phyloP scores from a whole-genome alignment of 2,329 filamentous ascomycete genomes.

The Cercospora zeae-maydis region DNA sequence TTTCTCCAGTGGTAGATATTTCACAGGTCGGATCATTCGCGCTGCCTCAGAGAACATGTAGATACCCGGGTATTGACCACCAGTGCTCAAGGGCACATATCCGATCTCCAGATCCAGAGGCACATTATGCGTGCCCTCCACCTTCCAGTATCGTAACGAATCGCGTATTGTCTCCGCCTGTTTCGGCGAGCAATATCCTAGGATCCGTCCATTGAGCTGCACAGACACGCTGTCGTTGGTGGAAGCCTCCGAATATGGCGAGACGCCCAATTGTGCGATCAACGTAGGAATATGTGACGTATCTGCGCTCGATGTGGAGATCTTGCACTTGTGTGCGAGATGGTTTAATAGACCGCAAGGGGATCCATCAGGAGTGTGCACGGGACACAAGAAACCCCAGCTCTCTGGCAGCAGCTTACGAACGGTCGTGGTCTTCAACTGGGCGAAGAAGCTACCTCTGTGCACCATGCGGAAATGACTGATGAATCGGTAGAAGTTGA shows the following conservation, averaged over 20 bases:
- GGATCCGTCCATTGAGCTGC: constrained; percentile 81
- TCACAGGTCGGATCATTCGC: constrained; percentile 85
- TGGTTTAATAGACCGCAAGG: constrained; percentile 95
- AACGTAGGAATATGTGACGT: constrained; percentile 70
- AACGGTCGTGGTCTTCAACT: constrained; percentile 94
- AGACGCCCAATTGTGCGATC: constrained; percentile 74
- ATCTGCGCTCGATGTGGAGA: constrained; percentile 73
- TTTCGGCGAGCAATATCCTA: constrained; percentile 85
- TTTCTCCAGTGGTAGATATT: constrained; percentile 82
- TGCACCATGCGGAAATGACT: constrained; percentile 99
- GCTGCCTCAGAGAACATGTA: constrained; percentile 87
- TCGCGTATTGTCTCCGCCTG: constrained; percentile 79
- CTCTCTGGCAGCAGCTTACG: constrained; percentile 93
- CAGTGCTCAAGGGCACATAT: constrained; percentile 79
- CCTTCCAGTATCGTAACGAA: constrained; percentile 91
- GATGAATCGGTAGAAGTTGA: constrained; percentile 98
- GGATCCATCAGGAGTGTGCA: constrained; percentile 93
- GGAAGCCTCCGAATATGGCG: constrained; percentile 70
- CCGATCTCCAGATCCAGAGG: constrained; percentile 86
- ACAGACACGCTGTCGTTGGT: constrained; percentile 81
- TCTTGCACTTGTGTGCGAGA: constrained; percentile 88
- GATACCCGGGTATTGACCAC: constrained; percentile 92
- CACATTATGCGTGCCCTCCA: constrained; percentile 75
- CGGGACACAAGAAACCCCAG: constrained; percentile 96
- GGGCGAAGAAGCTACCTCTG: constrained; percentile 96